Base-by-base conservation (phyloP, 2,329 filamentous ascomycete genomes). In the Arthrobotrys sinensis region DNA sequence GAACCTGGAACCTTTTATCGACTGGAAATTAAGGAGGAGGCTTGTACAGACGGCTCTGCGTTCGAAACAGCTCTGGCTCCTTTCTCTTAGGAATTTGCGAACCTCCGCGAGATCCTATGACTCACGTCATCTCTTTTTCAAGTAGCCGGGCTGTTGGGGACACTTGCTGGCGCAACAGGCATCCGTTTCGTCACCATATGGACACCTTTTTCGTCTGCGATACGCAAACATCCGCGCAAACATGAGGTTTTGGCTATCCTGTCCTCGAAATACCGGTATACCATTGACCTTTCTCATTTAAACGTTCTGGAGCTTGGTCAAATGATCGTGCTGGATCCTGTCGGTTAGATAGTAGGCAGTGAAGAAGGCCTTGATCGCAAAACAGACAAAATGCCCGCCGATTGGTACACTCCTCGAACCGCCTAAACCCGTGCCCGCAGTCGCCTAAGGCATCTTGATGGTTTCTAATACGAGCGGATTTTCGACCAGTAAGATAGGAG, bases 281-380 rank as follows among this genome's bases (percentile, higher is more conserved):
- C 45, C 32, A 78, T 72, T 67, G 60, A 53, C 62, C 38, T 60
- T 46, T 48, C 19, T 63, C 62, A 69, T 65, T 48, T 63, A 52
- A 48, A 53, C 40, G 28, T 36, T 34, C 50, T n/a, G 48, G 32
- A 55, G 7, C 28, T 62, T 50, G 75, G 75, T 78, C 75, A 78
- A 78, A 78, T 78, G 75, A 78, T 78, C 67, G 62, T 40, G 70
- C 63, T 78, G 75, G 75, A 78, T 78, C 75, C 75, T 78, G 75
- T 78, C 75, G 75, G 75, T 52, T 78, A 78, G 62, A 53, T 43
- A 60, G 67, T 62, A 78, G 75, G 75, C 75, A 72, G 75, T 78
- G 60, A 62, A 67, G 63, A 57, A 66, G 53, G 75, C 67, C 67
- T 70, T 62, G 45, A 36, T 72, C 75, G 75, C 75, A 78, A 62